These are phyloP conservation scores for Candida frijolesensis DNA, from an alignment of 1,139 yeast species.

Conservation along the genomic window DNA sequence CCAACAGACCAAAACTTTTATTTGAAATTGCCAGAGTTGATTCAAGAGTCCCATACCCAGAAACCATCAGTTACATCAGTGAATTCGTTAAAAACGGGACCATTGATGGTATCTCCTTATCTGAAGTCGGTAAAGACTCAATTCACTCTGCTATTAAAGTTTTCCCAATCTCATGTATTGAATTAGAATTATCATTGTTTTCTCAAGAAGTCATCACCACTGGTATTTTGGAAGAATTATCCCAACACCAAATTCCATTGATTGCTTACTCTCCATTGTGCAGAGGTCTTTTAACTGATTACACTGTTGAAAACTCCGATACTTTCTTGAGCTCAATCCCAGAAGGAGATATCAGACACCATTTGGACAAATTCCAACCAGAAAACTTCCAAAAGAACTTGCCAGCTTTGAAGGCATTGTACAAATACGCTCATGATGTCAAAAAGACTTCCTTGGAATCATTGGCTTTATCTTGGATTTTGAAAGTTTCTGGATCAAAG, in stretches of 20 bases:
- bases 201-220: conserved; percentile 59
- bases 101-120: conserved; percentile 67
- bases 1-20: conserved; percentile 48
- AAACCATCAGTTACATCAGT: conserved; percentile 51
- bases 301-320: conserved; percentile 40
- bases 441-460: conserved; percentile 58
- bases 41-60: conserved; percentile 45
- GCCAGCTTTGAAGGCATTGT: conserved; percentile 41
- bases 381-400: conserved; percentile 59
- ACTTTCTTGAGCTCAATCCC: conserved; percentile 41
- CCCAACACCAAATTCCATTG: conserved; percentile 55
- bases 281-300: conserved; percentile 76
- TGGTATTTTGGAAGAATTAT: conserved; percentile 61
- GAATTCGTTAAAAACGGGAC: conserved; percentile 56
- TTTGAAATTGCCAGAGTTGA: conserved; percentile 76
- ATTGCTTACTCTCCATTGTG: conserved; percentile 83
- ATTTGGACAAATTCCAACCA: conserved; percentile 58
- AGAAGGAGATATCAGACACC: conserved; percentile 56
- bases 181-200: conserved; percentile 73
- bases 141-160: conserved; percentile 54
- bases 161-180: conserved; percentile 64
- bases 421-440: conserved; percentile 50
- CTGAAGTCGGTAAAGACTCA: conserved; percentile 67
- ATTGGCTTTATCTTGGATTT: conserved; percentile 74
- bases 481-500: conserved; percentile 32